phyloP scores from a whole-genome alignment of 176 grass and related monocot genomes.

The maize (Zea mays) region Zm-B73-REFERENCE-NAM-5.0 NC_050103.1:96179501-96180000 shows the following conservation, averaged over 20 bases:
- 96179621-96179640: conserved; percentile 52
- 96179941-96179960: conserved; percentile 51
- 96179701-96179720: conserved; percentile 8
- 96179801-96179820: conserved; percentile 38
- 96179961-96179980: conserved; percentile 16
- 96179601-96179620: conserved; percentile 46
- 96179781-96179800: conserved; percentile 55
- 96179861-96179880: conserved; percentile 14
- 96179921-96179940: conserved; percentile 33
- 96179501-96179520: neutral
- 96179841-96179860: conserved; percentile 25
- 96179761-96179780: conserved; percentile 59
- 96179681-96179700: neutral
- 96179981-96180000: conserved; percentile 26
- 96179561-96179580: conserved; percentile 64
- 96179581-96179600: conserved; percentile 45
- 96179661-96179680: conserved; percentile 1
- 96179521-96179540: conserved; percentile 31
- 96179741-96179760: conserved; percentile 62
- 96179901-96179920: neutral
- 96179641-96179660: neutral
- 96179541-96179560: conserved; percentile 71
- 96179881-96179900: neutral
- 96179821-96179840: conserved; percentile 50
- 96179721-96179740: conserved; percentile 55